These are phyloP conservation scores for Lachnellula subtilissima DNA, from an alignment of 2,329 filamentous ascomycete genomes.

Conservation along the genomic window DNA sequence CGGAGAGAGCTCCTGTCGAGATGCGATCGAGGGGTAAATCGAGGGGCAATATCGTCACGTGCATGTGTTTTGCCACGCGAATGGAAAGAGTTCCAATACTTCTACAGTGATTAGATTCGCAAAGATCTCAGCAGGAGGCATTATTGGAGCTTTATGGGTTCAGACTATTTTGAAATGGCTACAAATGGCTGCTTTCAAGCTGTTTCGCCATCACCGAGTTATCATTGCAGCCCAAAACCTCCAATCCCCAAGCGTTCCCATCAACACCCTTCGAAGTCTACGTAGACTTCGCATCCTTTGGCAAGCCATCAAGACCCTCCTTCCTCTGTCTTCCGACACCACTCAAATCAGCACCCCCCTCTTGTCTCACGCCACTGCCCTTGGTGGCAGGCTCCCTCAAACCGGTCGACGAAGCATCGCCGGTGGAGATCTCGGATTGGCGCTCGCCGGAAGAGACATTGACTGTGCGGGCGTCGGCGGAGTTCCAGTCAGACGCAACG, in stretches of 20 bases:
- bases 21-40: not conserved
- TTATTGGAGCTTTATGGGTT: too few species aligned
- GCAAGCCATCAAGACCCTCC: slow-evolving; percentile 51
- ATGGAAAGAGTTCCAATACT: too few species aligned
- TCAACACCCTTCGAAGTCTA: not conserved
- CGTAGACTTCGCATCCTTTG: slow-evolving; percentile 44
- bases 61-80: not conserved
- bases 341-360: slow-evolving; percentile 50
- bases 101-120: too few species aligned
- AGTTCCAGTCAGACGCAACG: slow-evolving; percentile 72
- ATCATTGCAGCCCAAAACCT: not conserved
- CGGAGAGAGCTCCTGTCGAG: not conserved
- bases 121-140: too few species aligned
- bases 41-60: slow-evolving; percentile 1
- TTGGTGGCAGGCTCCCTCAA: slow-evolving; percentile 57
- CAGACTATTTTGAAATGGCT: too few species aligned
- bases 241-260: not conserved
- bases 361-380: slow-evolving; percentile 45
- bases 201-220: too few species aligned
- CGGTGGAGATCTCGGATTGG: slow-evolving; percentile 49
- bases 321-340: slow-evolving; percentile 58
- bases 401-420: slow-evolving; percentile 44
- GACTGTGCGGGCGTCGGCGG: slow-evolving; percentile 61
- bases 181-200: too few species aligned
- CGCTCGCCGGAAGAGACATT: slow-evolving; percentile 54